These are phyloP conservation scores for Lasiosphaeria hispida DNA, from an alignment of 495 filamentous ascomycete species.

Conservation along the genomic window DNA sequence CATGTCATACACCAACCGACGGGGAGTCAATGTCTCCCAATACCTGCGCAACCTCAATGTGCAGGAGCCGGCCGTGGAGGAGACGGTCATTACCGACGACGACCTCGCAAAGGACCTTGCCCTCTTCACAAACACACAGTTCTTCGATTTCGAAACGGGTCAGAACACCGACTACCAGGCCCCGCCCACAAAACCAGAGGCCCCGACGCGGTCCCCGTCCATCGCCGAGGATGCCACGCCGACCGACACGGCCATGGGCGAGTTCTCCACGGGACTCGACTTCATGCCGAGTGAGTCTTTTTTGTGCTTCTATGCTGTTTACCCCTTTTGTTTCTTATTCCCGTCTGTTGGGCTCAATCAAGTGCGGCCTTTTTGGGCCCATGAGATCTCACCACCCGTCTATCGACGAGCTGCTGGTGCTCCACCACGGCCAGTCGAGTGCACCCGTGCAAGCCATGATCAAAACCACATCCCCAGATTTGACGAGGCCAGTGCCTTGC, in stretches of 20 bases:
- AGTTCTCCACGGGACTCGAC: conserved; percentile 37
- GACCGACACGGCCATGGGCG: conserved; percentile 36
- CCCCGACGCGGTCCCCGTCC: conserved; percentile 30
- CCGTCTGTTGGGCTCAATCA: too few relatives aligned
- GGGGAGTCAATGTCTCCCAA: conserved; percentile 78
- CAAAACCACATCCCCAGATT: background rate
- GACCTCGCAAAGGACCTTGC: conserved; percentile 64
- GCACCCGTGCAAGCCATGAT: background rate
- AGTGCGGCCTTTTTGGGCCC: too few relatives aligned
- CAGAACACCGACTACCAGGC: conserved; percentile 40
- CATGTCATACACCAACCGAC: conserved; percentile 73
- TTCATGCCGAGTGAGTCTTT: conserved; percentile 23
- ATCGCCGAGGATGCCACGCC: conserved; percentile 36
- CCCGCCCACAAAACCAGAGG: conserved; percentile 34
- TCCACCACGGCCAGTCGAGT: too few relatives aligned
- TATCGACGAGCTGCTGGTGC: too few relatives aligned
- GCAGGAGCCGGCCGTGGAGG: conserved; percentile 62
- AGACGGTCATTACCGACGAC: conserved; percentile 58
- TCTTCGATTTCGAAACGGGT: conserved; percentile 78
- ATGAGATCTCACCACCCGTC: too few relatives aligned
- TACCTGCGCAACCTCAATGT: conserved; percentile 86
- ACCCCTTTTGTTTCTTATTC: background rate
- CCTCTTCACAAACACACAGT: conserved; percentile 90
- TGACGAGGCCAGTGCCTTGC: background rate
- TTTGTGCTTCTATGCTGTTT: conserved; percentile 10